A percentile compares a stretch with the other conserved stretches of the same genome.
phyloP scores from a whole-genome alignment of 495 filamentous ascomycete genomes.

The Bombardia bombarda region DNA sequence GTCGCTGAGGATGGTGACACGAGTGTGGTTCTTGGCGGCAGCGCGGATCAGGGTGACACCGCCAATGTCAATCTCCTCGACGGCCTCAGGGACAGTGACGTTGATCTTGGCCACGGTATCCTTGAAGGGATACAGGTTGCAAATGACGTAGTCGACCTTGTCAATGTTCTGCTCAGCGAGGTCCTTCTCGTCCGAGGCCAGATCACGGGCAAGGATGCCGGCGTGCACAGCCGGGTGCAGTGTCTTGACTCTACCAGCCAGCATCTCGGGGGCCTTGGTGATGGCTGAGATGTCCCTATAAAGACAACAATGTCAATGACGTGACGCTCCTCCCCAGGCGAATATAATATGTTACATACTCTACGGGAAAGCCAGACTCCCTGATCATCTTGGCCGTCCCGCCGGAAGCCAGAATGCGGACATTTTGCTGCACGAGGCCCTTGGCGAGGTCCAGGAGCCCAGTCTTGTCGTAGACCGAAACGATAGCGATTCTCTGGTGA shows the following conservation, averaged over 20 bases:
- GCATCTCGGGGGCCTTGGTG: slow-evolving; percentile 97
- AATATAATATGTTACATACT: slow-evolving; percentile 37
- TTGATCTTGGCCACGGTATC: slow-evolving; percentile 94
- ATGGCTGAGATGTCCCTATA: slow-evolving; percentile 89
- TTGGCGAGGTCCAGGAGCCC: slow-evolving; percentile 93
- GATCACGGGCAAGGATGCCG: slow-evolving; percentile 83
- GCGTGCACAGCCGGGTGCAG: slow-evolving; percentile 93
- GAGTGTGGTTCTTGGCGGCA: slow-evolving; percentile 92
- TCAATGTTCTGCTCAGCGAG: slow-evolving; percentile 92
- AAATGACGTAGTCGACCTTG: slow-evolving; percentile 97
- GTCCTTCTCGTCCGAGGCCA: slow-evolving; percentile 90
- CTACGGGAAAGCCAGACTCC: slow-evolving; percentile 87
- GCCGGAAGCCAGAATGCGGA: slow-evolving; percentile 86
- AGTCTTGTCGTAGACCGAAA: slow-evolving; percentile 98
- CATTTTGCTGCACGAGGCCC: slow-evolving; percentile 81
- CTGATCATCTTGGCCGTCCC: slow-evolving; percentile 92
- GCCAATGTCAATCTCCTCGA: slow-evolving; percentile 97
- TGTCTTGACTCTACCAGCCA: slow-evolving; percentile 92
- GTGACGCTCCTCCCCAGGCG: background rate
- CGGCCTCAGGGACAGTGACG: slow-evolving; percentile 90
- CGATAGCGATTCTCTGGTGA: slow-evolving; percentile 60
- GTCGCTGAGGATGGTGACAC: slow-evolving; percentile 92
- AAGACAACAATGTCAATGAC: background rate
- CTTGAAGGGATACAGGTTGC: slow-evolving; percentile 98
- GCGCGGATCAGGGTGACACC: slow-evolving; percentile 94